A percentile compares a stretch with the other conserved stretches of the same genome.
These are phyloP conservation scores for Leishmania aethiopica DNA, from an alignment of 208 protist species.

Conservation along the genomic window DNA sequence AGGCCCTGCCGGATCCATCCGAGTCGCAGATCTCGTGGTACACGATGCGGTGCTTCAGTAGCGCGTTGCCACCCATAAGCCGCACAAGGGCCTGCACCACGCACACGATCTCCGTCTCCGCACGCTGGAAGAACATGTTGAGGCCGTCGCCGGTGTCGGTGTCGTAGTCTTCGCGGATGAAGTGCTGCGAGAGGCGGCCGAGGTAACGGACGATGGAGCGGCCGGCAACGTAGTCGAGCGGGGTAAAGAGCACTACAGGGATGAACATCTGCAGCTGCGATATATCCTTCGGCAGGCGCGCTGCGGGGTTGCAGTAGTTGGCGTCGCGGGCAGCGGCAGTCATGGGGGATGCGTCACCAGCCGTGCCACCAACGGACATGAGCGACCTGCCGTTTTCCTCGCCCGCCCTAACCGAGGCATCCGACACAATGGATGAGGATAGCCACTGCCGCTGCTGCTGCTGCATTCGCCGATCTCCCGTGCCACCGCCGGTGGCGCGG, in stretches of 20 bases:
- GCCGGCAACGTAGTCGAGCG: conserved; percentile 83
- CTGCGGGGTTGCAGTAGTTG: conserved; percentile 30
- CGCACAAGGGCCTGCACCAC: conserved; percentile 75
- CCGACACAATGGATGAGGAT: neutral
- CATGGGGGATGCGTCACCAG: neutral
- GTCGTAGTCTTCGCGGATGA: conserved; percentile 86
- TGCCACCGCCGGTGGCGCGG: conserved; percentile 22
- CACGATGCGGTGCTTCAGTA: conserved; percentile 84
- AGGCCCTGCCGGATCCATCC: conserved; percentile 74
- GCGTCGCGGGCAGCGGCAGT: conserved; percentile 13
- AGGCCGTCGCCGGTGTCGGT: conserved; percentile 43
- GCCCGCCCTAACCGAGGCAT: neutral
- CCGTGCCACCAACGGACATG: neutral
- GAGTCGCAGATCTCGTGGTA: conserved; percentile 89
- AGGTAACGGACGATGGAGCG: conserved; percentile 83
- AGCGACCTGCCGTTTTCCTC: conserved; percentile 5
- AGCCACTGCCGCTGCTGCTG: conserved; percentile 34
- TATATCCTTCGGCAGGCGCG: conserved; percentile 46
- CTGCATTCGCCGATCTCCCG: conserved; percentile 22
- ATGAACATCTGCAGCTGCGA: conserved; percentile 36
- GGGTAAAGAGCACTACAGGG: conserved; percentile 65
- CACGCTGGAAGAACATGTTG: conserved; percentile 77
- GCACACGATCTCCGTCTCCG: conserved; percentile 79
- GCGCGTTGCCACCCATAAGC: conserved; percentile 84
- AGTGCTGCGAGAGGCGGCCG: conserved; percentile 90